Base-by-base conservation (phyloP, 805 yeast species). In the Saturnispora diversa region DNA sequence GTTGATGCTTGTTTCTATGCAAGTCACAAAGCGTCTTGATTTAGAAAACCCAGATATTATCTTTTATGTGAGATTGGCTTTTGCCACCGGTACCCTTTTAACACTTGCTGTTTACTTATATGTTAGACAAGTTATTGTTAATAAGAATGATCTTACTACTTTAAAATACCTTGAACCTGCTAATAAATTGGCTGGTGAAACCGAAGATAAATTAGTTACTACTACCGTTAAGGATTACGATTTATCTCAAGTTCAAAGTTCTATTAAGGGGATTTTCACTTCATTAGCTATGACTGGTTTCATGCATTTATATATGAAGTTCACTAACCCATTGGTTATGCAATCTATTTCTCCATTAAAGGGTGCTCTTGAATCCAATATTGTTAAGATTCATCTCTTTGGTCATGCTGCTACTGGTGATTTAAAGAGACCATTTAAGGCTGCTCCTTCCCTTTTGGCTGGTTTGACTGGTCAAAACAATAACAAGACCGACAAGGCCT, bases 301-400 rank as follows among this genome's bases (percentile, higher is more conserved):
- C 79, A 88, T 90, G 97, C 98, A 92, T 66, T 58, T 92, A 47
- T 90, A 90, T 77, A 77, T 92, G 94, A 83, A 86, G 66, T 92
- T 86, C 74, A 87, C 97, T 63, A 87, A 92, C 68, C 98, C 98
- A 45, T 75, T 92, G 60, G 78, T 92, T 52, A 83, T 90, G 87
- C 97, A 92, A 70, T 79, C 88, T 49, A 75, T 92, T 53, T 75
- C 94, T 39, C 90, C 96, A 39, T 68, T 92, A 55, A 92, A 92
- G 75, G 69, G 84, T 52, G 95, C 94, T 35, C 66, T 86, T 42
- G 97, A 92, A 69, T 68, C 84, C 56, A 87, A 87, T 68, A 77
- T 86, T 51, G 95, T 90, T 54, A 79, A 85, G 71, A 85, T 92
- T 63, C 95, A 92, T 63, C 57, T 92, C 44, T 84, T 84, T 54